A percentile compares a stretch with the other conserved stretches of the same genome.
These are phyloP conservation scores for Lathyrus sativus DNA, from an alignment of 306 rosid genomes.

Conservation along the genomic window DNA sequence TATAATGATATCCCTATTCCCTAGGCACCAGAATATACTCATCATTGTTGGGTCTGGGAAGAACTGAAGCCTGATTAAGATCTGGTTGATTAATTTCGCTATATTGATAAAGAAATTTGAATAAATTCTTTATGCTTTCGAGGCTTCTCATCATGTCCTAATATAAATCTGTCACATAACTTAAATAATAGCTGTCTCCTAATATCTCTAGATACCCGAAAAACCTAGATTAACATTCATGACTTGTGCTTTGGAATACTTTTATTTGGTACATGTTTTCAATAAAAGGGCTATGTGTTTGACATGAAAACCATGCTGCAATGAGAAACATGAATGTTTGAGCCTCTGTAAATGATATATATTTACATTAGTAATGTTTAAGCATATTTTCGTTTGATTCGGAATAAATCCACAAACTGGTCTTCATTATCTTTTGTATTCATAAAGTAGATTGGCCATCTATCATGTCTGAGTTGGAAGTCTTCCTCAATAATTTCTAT, in stretches of 20 bases:
- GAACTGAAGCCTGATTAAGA: slow-evolving; percentile 5
- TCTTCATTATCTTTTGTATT: slow-evolving; percentile 25
- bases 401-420: slow-evolving; percentile 3
- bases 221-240: slow-evolving; percentile 18
- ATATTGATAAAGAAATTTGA: neutral
- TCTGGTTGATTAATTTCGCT: slow-evolving; percentile 12
- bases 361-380: slow-evolving; percentile 26
- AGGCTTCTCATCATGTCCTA: slow-evolving; percentile 7
- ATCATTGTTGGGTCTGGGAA: neutral
- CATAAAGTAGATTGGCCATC: slow-evolving; percentile 40
- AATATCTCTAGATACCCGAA: neutral
- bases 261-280: slow-evolving; percentile 3
- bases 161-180: neutral
- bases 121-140: slow-evolving; percentile 1
- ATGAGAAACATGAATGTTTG: neutral
- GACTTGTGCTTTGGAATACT: slow-evolving; percentile 19
- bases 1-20: neutral
- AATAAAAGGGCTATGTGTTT: slow-evolving; percentile 16
- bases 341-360: slow-evolving; percentile 12
- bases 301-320: slow-evolving; percentile 18
- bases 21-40: neutral
- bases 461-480: slow-evolving; percentile 38
- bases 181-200: slow-evolving; percentile 16
- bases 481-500: slow-evolving; percentile 34
- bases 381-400: slow-evolving; percentile 2